These are phyloP conservation scores for Sporormia fimetaria DNA, from an alignment of 495 filamentous ascomycete genomes.

Conservation along the genomic window DNA sequence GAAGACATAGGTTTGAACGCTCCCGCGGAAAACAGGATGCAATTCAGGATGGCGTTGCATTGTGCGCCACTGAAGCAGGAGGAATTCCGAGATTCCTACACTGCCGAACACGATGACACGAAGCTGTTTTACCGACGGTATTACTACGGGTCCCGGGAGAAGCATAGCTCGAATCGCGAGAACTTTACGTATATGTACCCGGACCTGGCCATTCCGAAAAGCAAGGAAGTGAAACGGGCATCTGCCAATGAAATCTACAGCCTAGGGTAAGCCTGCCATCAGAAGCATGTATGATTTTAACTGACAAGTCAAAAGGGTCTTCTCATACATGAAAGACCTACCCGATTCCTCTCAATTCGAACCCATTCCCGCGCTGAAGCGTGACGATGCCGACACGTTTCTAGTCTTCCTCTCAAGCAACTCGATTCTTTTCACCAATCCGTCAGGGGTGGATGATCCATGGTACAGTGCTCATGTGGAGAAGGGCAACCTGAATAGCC, in stretches of 20 bases:
- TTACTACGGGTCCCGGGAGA: neutral
- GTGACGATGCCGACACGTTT: neutral
- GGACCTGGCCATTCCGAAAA: neutral
- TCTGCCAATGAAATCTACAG: neutral
- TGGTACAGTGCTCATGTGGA: neutral
- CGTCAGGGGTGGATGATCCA: conserved; percentile 1
- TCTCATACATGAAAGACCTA: neutral
- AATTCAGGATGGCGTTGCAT: neutral
- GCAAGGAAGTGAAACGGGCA: neutral
- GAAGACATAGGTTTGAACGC: conserved; percentile 15
- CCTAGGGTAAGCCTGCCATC: neutral
- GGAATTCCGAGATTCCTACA: neutral
- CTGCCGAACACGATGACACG: neutral
- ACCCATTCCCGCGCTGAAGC: neutral
- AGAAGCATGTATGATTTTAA: no score
- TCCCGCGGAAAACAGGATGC: neutral
- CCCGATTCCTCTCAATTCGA: neutral
- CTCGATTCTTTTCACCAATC: neutral
- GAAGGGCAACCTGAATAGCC: neutral
- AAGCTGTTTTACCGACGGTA: neutral
- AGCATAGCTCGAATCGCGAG: neutral
- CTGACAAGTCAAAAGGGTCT: no score
- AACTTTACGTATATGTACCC: conserved; percentile 1
- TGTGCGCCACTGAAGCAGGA: conserved; percentile 7
- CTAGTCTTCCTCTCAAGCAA: neutral